A percentile compares a stretch with the other conserved stretches of the same genome.
Conservation (phyloP, 139 green algal species). For the Tetradesmus obliquus region DNA sequence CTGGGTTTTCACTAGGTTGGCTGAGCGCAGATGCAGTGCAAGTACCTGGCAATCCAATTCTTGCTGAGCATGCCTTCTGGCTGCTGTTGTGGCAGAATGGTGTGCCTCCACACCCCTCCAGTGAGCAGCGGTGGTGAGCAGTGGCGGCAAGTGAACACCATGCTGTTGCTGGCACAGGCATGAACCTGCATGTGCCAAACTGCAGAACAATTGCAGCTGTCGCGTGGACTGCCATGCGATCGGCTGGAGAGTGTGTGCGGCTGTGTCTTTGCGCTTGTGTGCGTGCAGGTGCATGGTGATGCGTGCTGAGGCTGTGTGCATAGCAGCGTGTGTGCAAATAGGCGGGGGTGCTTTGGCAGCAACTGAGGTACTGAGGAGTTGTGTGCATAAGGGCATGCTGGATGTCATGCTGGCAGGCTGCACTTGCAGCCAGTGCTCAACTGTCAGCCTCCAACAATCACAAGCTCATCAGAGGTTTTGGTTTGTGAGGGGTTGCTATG, state of each 20-base stretch:
- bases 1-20: too few relatives aligned
- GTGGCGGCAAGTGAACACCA: neutral
- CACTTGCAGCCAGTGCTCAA: neutral
- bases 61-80: neutral
- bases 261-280: neutral
- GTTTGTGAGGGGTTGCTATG: neutral
- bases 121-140: neutral
- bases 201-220: neutral
- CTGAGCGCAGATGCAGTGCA: neutral
- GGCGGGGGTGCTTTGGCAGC: neutral
- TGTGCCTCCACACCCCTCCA: neutral
- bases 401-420: neutral
- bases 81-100: neutral
- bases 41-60: neutral
- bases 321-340: neutral
- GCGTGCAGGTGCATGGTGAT: neutral
- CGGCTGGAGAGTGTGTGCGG: neutral
- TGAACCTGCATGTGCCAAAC: neutral
- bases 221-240: neutral
- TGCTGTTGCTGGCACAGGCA: neutral
- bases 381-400: neutral
- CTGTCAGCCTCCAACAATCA: neutral
- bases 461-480: neutral
- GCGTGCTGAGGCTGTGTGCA: neutral
- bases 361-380: neutral